Conservation (phyloP, 2,329 filamentous ascomycete species). For the Penicillium digitatum region DNA sequence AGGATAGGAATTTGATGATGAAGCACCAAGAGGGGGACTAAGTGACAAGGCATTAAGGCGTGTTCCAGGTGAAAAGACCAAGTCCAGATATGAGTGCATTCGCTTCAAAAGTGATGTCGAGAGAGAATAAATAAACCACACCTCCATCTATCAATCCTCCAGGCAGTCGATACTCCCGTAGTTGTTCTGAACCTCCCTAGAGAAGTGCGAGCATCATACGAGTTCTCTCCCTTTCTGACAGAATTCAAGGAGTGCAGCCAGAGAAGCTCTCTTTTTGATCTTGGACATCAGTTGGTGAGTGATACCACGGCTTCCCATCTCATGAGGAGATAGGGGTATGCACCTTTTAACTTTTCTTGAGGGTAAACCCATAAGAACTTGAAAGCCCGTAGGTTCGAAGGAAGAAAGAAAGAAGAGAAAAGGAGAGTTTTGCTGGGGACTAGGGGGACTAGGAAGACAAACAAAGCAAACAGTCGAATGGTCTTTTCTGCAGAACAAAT, state of each 20-base stretch:
- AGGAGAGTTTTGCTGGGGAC: neutral
- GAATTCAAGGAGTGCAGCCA: conserved; percentile 5
- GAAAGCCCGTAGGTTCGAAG: conserved; percentile 2
- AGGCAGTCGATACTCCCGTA: conserved; percentile 5
- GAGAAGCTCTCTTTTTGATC: conserved; percentile 9
- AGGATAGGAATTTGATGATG: neutral
- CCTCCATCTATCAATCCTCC: neutral
- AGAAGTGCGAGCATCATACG: conserved; percentile 2
- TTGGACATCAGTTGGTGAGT: conserved; percentile 4
- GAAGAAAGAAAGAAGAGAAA: neutral
- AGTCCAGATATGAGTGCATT: neutral
- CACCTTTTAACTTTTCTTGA: neutral
- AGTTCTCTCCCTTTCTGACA: neutral
- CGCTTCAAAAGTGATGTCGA: neutral
- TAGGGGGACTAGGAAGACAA: neutral
- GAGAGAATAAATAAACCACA: conserved; percentile 10
- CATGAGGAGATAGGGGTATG: conserved; percentile 2
- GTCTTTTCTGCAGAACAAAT: neutral
- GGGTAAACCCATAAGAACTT: neutral
- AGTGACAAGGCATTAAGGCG: neutral
- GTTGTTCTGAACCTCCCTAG: conserved; percentile 1
- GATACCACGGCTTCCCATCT: conserved; percentile 4
- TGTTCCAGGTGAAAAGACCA: neutral
- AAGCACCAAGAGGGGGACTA: neutral
- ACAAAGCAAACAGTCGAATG: conserved; percentile 2